Evolutionary conservation across 2,329 filamentous ascomycete genomes (phyloP), one percentile per base, ranked within the genome.

Genomic region (Hawksworthiomyces lignivorus): DNA sequence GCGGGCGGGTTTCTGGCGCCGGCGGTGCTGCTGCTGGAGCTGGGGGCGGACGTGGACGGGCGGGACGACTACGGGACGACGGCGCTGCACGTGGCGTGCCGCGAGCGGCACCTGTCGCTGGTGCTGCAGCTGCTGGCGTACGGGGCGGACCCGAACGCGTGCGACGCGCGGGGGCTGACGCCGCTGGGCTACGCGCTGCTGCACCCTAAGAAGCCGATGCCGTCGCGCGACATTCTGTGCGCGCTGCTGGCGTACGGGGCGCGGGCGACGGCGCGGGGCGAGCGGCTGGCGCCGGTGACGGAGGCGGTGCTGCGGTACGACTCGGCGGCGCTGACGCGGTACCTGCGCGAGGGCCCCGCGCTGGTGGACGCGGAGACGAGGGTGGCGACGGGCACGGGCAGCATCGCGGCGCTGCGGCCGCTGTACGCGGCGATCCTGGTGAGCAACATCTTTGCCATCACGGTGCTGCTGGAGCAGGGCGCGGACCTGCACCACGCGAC

Each of bases 51-150:
- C 15, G 48, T 55, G 41, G 52, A 51, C 36, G 43, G 42, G 1
- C 29, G 42, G 34, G 53, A 57, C 29, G 38, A 53, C 29, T 35
- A 56, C 14, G 42, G 54, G 34, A 36, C 53, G 32, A 49, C 54
- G 30, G 50, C 52, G 8, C 48, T 59, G 34, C 35, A 60, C 35
- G 60, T 62, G 39, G 62, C 63, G 21, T 60, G 59, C 39, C 58
- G 62, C 45, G 56, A 53, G 3, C 60, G 60, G 19, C 57, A 64
- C 36, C 47, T 52, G 21, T 51, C 48, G 10, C 50, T 63, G 6
- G 54, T 61, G 10, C 24, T 48, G 15, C 56, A 62, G 40, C 50
- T 65, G 33, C 53, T 65, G 14, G 50, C 45, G 24, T 51, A 52
- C 36, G 41, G 49, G 8, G 61, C 62, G 32, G 54, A 64, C 34